These are phyloP conservation scores for Aspergillus sp. DNA, from an alignment of 2,329 filamentous ascomycete species.

Conservation along the genomic window DNA sequence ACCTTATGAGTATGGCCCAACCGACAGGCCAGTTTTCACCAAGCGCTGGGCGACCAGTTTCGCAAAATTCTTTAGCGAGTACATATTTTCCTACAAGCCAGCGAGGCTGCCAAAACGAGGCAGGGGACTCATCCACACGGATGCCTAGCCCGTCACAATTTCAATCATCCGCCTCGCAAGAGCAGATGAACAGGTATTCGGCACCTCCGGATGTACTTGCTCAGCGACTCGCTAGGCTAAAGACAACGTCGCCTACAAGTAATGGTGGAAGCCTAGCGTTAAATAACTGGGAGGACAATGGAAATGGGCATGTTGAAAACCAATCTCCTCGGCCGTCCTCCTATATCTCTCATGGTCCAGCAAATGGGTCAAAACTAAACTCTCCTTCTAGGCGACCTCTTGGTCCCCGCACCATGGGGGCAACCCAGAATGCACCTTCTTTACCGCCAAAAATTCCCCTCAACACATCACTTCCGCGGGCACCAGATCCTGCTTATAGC, in stretches of 20 bases:
- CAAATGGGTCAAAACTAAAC: constrained; percentile 17
- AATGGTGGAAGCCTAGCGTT: constrained; percentile 10
- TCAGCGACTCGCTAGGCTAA: constrained; percentile 44
- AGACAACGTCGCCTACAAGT: constrained; percentile 24
- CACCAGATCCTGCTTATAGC: constrained; percentile 50
- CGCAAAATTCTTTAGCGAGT: constrained; percentile 13
- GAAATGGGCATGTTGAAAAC: constrained; percentile 19
- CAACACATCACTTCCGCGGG: constrained; percentile 44
- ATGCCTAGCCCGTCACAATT: constrained; percentile 45
- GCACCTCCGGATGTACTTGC: constrained; percentile 37
- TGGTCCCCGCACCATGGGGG: constrained; percentile 46
- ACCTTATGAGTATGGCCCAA: constrained; percentile 30
- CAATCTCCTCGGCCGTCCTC: constrained; percentile 25
- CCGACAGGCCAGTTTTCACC: constrained; percentile 20
- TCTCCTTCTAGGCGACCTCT: constrained; percentile 33
- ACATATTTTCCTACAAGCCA: constrained; percentile 13
- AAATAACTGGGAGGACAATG: constrained; percentile 15
- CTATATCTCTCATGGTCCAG: constrained; percentile 20
- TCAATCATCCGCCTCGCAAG: constrained; percentile 24
- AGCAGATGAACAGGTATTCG: constrained; percentile 26
- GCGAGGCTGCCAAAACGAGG: constrained; percentile 26
- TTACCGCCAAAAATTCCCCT: constrained; percentile 46
- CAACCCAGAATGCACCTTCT: constrained; percentile 33
- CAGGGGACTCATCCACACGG: constrained; percentile 23
- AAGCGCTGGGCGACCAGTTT: constrained; percentile 9